phyloP scores from a whole-genome alignment of 225 moss, liverwort and hornwort genomes.

The Polytrichum commune region DNA sequence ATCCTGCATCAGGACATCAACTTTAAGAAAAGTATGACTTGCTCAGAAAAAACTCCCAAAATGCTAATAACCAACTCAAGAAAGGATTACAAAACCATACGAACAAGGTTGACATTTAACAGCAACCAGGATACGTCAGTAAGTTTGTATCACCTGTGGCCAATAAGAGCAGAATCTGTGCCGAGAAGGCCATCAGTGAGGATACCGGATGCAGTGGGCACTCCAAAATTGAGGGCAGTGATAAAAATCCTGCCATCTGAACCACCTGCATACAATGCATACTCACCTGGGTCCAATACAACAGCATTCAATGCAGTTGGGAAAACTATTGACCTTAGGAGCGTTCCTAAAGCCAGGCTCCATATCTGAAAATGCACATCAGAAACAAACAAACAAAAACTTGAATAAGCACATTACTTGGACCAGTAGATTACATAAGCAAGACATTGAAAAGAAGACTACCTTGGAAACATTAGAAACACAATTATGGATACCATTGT shows the following conservation, averaged over 20 bases:
- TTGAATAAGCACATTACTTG: too few species aligned
- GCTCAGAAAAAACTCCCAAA: too few species aligned
- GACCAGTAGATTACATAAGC: too few species aligned
- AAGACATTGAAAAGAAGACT: too few species aligned
- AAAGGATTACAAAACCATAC: too few species aligned
- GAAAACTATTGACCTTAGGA: conserved; percentile 90
- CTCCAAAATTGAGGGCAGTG: conserved; percentile 94
- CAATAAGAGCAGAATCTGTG: conserved; percentile 92
- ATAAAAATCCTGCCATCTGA: conserved; percentile 96
- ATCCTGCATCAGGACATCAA: too few species aligned
- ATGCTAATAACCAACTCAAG: too few species aligned
- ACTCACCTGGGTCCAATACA: conserved; percentile 90
- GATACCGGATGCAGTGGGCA: conserved; percentile 83
- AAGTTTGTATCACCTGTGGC: conserved; percentile 66
- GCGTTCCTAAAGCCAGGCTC: conserved; percentile 91
- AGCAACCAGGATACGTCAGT: background rate
- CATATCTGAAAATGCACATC: conserved; percentile 63
- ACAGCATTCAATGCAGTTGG: conserved; percentile 87
- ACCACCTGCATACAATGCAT: conserved; percentile 95
- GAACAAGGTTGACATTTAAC: too few species aligned
- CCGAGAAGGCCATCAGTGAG: conserved; percentile 86
- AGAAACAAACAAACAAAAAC: background rate
- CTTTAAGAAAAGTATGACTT: too few species aligned
- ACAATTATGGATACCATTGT: too few species aligned
- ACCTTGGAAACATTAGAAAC: too few species aligned